Evolutionary conservation across 108 stramenopile species (phyloP).

Genomic region (Mayamaea pseudoterrestris): DNA sequence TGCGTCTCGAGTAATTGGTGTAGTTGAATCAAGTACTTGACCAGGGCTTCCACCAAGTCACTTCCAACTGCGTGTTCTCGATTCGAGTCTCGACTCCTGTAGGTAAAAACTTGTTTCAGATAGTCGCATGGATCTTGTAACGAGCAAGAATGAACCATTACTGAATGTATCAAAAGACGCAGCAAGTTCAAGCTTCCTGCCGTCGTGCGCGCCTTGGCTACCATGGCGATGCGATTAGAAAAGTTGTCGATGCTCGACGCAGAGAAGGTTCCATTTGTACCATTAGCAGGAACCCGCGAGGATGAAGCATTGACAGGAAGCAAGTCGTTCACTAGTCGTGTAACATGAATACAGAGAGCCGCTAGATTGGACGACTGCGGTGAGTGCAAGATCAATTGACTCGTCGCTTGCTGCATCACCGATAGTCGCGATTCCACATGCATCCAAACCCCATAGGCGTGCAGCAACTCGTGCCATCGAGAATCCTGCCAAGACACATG

Average conservation of each 20-base stretch:
- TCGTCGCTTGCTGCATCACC: neutral
- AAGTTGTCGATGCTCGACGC: too few species aligned
- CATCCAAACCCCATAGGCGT: constrained; percentile 61
- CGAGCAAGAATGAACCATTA: constrained; percentile 20
- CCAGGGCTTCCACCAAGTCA: constrained; percentile 21
- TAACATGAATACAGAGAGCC: constrained; percentile 49
- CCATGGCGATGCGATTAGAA: constrained; percentile 43
- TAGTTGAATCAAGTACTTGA: constrained; percentile 14
- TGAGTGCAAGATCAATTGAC: constrained; percentile 29
- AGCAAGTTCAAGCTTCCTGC: constrained; percentile 57
- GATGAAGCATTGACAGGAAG: constrained; percentile 3
- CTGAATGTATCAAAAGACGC: constrained; percentile 39
- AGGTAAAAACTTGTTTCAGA: constrained; percentile 16
- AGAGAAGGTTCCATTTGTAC: too few species aligned
- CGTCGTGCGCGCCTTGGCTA: constrained; percentile 65
- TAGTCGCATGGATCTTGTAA: constrained; percentile 5
- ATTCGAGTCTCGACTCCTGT: constrained; percentile 17
- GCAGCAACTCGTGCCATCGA: constrained; percentile 64
- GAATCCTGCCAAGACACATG: constrained; percentile 59
- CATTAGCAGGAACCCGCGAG: too few species aligned
- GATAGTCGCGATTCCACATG: constrained; percentile 39
- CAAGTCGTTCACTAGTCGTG: constrained; percentile 56
- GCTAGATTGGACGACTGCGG: constrained; percentile 56
- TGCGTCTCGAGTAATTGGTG: constrained; percentile 16
- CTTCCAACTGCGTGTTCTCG: constrained; percentile 1